A percentile compares a stretch with the other conserved stretches of the same genome.
phyloP scores from a whole-genome alignment of 306 rosid genomes.

The Crataegus laevigata region DNA sequence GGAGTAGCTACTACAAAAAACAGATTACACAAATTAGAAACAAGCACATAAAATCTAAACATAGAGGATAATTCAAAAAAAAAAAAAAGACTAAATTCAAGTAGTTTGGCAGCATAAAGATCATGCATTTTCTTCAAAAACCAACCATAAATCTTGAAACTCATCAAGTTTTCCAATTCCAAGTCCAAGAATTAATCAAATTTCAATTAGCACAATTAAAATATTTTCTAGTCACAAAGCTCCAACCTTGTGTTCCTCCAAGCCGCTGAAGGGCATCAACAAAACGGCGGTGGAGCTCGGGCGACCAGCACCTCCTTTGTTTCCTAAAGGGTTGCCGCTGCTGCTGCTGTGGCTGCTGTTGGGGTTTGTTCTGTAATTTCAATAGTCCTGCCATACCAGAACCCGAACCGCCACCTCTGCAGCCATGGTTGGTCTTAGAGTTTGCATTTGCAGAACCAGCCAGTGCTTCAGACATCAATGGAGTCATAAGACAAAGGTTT shows the following conservation, averaged over 20 bases:
- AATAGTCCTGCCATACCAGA: slow-evolving; percentile 30
- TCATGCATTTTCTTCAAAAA: neutral
- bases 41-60: neutral
- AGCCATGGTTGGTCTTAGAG: slow-evolving; percentile 9
- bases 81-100: neutral
- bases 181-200: too few species aligned
- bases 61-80: neutral
- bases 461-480: slow-evolving; percentile 30
- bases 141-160: neutral
- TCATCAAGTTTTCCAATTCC: neutral
- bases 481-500: slow-evolving; percentile 49
- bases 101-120: neutral
- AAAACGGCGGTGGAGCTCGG: slow-evolving; percentile 75
- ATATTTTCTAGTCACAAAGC: neutral
- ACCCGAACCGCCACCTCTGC: slow-evolving; percentile 33
- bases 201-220: neutral
- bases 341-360: slow-evolving; percentile 22
- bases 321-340: slow-evolving; percentile 48
- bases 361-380: slow-evolving; percentile 31
- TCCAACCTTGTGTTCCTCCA: slow-evolving; percentile 79
- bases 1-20: slow-evolving; percentile 78
- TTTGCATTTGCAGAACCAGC: slow-evolving; percentile 30
- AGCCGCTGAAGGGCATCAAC: slow-evolving; percentile 69
- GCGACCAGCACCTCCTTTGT: slow-evolving; percentile 86
- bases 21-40: neutral